Evolutionary conservation across 495 filamentous ascomycete species (phyloP).

Genomic region (Cenococcum geophilum): DNA sequence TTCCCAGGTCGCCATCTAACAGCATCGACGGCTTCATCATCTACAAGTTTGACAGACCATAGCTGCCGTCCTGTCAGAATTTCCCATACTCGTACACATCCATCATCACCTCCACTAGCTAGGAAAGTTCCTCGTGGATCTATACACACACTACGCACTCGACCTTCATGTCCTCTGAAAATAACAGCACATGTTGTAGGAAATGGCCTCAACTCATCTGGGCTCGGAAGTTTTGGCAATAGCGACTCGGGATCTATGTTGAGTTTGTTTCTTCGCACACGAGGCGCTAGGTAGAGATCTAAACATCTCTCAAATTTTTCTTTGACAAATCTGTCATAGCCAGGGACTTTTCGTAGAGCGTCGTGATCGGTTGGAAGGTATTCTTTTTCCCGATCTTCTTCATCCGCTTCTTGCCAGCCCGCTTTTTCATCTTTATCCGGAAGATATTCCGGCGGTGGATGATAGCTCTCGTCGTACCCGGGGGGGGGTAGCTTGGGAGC

Average conservation of each 20-base stretch:
- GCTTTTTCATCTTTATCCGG: slow-evolving; percentile 78
- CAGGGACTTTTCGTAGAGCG: slow-evolving; percentile 83
- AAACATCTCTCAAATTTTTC: slow-evolving; percentile 94
- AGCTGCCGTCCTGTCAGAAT: slow-evolving; percentile 78
- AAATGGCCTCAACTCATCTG: slow-evolving; percentile 88
- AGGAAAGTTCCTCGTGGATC: slow-evolving; percentile 72
- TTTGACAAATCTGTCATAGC: slow-evolving; percentile 84
- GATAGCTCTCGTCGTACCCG: slow-evolving; percentile 90
- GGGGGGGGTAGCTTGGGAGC: slow-evolving; percentile 92
- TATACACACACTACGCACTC: slow-evolving; percentile 74
- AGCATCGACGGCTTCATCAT: slow-evolving; percentile 75
- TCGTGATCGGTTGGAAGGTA: slow-evolving; percentile 76
- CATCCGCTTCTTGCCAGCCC: slow-evolving; percentile 81
- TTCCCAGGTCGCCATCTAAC: slow-evolving; percentile 85
- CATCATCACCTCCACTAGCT: slow-evolving; percentile 91
- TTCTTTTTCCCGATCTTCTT: slow-evolving; percentile 84
- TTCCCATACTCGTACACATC: slow-evolving; percentile 87
- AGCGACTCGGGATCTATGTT: slow-evolving; percentile 94
- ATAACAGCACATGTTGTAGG: slow-evolving; percentile 79
- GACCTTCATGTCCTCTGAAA: slow-evolving; percentile 81
- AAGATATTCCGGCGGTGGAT: slow-evolving; percentile 92
- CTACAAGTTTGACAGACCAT: slow-evolving; percentile 73
- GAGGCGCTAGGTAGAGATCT: slow-evolving; percentile 89
- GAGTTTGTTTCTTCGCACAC: slow-evolving; percentile 84
- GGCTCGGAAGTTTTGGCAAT: slow-evolving; percentile 89